Conservation (phyloP, 2,329 filamentous ascomycete genomes). For the Eutypa lata region DNA sequence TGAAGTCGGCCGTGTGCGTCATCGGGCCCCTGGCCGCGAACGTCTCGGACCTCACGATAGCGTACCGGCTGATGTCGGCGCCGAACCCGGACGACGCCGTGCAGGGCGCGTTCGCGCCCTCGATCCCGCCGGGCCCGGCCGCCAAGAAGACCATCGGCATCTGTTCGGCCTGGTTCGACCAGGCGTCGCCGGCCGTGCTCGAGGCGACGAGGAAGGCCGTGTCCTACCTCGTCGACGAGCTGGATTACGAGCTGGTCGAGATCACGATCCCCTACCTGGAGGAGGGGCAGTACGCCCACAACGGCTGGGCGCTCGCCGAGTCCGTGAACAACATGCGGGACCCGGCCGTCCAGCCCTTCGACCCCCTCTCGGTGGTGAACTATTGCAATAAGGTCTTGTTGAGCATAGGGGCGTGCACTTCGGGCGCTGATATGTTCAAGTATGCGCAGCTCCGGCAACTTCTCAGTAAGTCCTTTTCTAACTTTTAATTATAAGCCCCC, state of each 20-base stretch:
- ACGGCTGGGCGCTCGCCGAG: constrained; percentile 73
- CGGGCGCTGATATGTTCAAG: constrained; percentile 67
- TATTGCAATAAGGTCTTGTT: constrained; percentile 69
- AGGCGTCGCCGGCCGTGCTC: constrained; percentile 62
- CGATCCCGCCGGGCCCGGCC: constrained; percentile 39
- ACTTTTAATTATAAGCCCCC: too few species aligned
- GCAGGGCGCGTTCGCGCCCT: constrained; percentile 62
- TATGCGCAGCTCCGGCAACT: constrained; percentile 71
- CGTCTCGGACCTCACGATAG: constrained; percentile 73
- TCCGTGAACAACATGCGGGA: constrained; percentile 48
- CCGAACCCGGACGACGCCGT: constrained; percentile 62
- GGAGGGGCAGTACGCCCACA: constrained; percentile 74
- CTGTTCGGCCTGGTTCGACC: constrained; percentile 65
- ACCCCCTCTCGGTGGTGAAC: constrained; percentile 56
- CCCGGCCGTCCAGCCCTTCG: constrained; percentile 39
- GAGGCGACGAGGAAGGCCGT: constrained; percentile 59
- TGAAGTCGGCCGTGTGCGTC: constrained; percentile 56
- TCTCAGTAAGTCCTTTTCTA: constrained; percentile 42
- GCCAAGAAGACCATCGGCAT: constrained; percentile 67
- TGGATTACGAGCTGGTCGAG: constrained; percentile 51
- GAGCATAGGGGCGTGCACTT: constrained; percentile 59
- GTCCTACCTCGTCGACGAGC: constrained; percentile 44
- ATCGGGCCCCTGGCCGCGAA: constrained; percentile 73
- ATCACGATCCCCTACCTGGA: constrained; percentile 64
- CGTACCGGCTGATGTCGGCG: constrained; percentile 76